Conservation (phyloP, 2,329 filamentous ascomycete species). For the Nemania sp. region DNA sequence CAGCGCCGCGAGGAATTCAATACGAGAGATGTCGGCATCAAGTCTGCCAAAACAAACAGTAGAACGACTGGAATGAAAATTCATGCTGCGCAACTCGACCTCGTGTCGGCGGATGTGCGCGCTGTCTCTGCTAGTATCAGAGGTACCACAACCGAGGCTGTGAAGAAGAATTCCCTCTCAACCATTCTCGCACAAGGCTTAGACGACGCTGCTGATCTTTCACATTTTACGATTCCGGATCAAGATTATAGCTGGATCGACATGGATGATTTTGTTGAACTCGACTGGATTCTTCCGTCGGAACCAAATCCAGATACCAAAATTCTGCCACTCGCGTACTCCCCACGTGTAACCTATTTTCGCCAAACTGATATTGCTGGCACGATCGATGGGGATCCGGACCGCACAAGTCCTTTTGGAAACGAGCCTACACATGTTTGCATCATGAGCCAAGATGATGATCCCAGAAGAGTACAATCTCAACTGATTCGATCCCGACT, state of each 20-base stretch:
- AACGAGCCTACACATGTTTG: constrained; percentile 93
- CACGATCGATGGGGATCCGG: constrained; percentile 76
- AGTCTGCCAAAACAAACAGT: constrained; percentile 73
- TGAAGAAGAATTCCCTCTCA: constrained; percentile 62
- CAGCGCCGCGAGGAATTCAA: constrained; percentile 91
- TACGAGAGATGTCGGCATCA: constrained; percentile 74
- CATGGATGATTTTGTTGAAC: constrained; percentile 98
- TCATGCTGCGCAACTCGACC: constrained; percentile 89
- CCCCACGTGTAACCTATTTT: constrained; percentile 96
- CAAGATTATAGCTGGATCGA: constrained; percentile 97
- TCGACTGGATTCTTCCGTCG: constrained; percentile 93
- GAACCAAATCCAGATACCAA: constrained; percentile 91
- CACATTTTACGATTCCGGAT: constrained; percentile 92
- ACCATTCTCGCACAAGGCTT: constrained; percentile 55
- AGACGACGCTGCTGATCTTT: constrained; percentile 68
- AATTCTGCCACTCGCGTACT: constrained; percentile 88
- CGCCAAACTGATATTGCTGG: constrained; percentile 91
- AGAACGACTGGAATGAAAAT: constrained; percentile 94
- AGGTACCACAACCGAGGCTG: constrained; percentile 75
- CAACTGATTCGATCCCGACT: constrained; percentile 82
- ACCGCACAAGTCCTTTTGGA: constrained; percentile 86
- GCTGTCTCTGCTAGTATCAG: constrained; percentile 90
- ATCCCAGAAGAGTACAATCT: constrained; percentile 85
- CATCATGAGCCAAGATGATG: constrained; percentile 88
- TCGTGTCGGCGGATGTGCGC: constrained; percentile 87